These are phyloP conservation scores for Pseudonitzschia multistriata DNA, from an alignment of 108 stramenopile genomes.

Conservation along the genomic window DNA sequence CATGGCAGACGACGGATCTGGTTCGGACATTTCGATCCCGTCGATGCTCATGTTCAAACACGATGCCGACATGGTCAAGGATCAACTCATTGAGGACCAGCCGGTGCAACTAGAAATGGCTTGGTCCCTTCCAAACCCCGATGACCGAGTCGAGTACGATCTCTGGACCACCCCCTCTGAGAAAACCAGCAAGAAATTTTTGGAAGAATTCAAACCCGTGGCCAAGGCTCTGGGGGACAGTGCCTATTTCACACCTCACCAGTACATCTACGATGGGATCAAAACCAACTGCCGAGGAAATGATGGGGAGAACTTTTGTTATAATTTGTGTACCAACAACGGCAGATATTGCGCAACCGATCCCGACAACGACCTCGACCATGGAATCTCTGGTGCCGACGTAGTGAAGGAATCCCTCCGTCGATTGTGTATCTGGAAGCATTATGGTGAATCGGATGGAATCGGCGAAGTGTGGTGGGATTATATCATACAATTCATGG, in stretches of 20 bases:
- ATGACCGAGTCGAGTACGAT: slow-evolving; percentile 90
- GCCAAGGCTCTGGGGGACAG: slow-evolving; percentile 67
- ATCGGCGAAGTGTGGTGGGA: slow-evolving; percentile 88
- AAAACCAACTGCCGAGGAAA: slow-evolving; percentile 63
- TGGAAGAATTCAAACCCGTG: slow-evolving; percentile 61
- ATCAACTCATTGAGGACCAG: slow-evolving; percentile 52
- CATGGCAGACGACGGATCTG: slow-evolving; percentile 97
- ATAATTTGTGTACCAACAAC: slow-evolving; percentile 87
- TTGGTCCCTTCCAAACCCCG: slow-evolving; percentile 83
- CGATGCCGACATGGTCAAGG: slow-evolving; percentile 78
- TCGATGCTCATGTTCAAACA: slow-evolving; percentile 85
- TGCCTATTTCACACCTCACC: slow-evolving; percentile 89
- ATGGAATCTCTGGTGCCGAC: slow-evolving; percentile 88
- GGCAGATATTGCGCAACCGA: slow-evolving; percentile 92
- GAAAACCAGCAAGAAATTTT: slow-evolving; percentile 53
- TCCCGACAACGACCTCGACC: slow-evolving; percentile 87
- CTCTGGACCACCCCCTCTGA: slow-evolving; percentile 89
- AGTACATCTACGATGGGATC: slow-evolving; percentile 86
- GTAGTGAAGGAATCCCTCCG: slow-evolving; percentile 88
- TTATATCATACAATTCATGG: slow-evolving; percentile 76
- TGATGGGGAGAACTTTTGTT: slow-evolving; percentile 71
- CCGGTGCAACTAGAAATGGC: slow-evolving; percentile 87
- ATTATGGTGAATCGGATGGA: slow-evolving; percentile 78
- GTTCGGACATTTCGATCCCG: slow-evolving; percentile 90
- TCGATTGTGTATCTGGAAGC: slow-evolving; percentile 90